Evolutionary conservation across 1,284 basidiomycete genomes (phyloP).

Genomic region (Cystobasidium slooffiae): DNA sequence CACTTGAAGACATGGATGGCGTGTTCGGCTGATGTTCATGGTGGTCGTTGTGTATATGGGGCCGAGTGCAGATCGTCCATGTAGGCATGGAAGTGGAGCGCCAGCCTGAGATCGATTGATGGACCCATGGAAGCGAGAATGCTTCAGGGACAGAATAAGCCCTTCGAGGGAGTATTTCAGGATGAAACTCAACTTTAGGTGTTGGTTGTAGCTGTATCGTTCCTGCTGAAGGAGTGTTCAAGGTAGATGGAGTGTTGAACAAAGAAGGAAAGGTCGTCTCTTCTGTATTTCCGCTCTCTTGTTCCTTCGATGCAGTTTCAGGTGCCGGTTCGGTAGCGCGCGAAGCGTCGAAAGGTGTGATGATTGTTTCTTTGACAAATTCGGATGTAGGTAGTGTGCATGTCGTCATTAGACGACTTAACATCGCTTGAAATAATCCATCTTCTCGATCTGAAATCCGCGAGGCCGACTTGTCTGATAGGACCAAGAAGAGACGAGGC

Average conservation of each 20-base stretch:
- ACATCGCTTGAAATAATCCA: neutral
- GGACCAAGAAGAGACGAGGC: neutral
- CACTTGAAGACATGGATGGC: neutral
- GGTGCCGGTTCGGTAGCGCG: too few species aligned
- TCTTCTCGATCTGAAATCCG: neutral
- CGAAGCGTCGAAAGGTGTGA: too few species aligned
- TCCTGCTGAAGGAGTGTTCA: neutral
- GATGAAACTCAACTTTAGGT: neutral
- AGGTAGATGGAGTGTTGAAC: neutral
- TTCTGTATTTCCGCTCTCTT: neutral
- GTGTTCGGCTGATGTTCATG: neutral
- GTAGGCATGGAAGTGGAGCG: conserved; percentile 1
- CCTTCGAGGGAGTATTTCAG: conserved; percentile 4
- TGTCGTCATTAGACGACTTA: neutral
- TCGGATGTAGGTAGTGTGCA: neutral
- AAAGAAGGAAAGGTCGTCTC: conserved; percentile 3
- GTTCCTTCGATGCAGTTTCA: too few species aligned
- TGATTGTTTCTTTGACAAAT: neutral
- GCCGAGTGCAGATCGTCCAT: neutral
- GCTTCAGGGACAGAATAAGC: conserved; percentile 10
- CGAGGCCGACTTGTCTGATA: neutral
- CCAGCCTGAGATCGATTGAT: conserved; percentile 2
- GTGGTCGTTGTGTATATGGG: neutral
- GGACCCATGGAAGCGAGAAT: neutral
- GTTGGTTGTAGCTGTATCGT: neutral